phyloP scores from a whole-genome alignment of 1,284 basidiomycete species.

The Cerioporus squamosus region DNA sequence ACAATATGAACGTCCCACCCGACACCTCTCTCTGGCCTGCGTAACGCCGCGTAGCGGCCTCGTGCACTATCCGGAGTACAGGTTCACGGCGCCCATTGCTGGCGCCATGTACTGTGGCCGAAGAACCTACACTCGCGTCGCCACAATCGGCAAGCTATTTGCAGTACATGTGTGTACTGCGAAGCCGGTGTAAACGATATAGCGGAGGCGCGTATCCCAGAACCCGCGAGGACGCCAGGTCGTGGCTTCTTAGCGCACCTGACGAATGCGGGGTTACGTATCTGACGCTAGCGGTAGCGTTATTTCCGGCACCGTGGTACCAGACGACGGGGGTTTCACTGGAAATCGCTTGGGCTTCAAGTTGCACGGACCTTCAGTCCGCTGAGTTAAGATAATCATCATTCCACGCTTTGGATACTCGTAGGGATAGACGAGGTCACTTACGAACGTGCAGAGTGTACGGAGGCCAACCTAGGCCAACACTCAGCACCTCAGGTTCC shows the following conservation, averaged over 20 bases:
- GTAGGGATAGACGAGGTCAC: not conserved
- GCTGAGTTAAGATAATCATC: too few relatives aligned
- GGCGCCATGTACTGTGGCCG: too few relatives aligned
- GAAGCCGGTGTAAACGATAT: not conserved
- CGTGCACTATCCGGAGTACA: not conserved
- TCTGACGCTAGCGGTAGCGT: slow-evolving; percentile 3
- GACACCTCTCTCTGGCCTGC: slow-evolving; percentile 1
- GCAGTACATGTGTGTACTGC: not conserved
- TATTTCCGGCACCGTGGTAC: not conserved
- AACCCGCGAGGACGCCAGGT: slow-evolving; percentile 2
- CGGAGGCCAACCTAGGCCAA: not conserved
- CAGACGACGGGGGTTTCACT: too few relatives aligned
- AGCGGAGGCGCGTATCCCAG: not conserved
- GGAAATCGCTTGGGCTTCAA: too few relatives aligned
- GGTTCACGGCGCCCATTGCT: not conserved
- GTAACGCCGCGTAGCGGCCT: not conserved
- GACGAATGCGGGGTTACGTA: slow-evolving; percentile 5
- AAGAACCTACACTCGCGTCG: too few relatives aligned
- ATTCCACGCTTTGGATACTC: too few relatives aligned
- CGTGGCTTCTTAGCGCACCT: not conserved
- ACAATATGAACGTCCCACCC: not conserved
- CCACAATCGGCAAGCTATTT: not conserved
- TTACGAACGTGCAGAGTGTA: not conserved
- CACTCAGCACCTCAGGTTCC: not conserved
- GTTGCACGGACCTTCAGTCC: too few relatives aligned